These are phyloP conservation scores for Kalanchoe fedtschenkoi DNA, from an alignment of 164 flowering plant genomes.

Conservation along the genomic window DNA sequence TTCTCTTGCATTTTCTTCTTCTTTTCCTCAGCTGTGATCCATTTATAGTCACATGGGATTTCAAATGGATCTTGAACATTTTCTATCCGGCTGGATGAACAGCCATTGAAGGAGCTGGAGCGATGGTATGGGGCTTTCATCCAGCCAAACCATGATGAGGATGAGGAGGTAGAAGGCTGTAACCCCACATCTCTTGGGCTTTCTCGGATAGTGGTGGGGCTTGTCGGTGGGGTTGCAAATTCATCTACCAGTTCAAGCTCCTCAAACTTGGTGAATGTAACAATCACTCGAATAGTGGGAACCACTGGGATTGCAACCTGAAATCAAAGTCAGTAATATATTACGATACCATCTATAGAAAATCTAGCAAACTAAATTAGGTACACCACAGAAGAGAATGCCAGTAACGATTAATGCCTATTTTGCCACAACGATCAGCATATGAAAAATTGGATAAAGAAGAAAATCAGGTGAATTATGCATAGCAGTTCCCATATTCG, in stretches of 20 bases:
- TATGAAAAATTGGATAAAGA: too few species aligned
- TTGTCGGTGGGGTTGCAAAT: conserved; percentile 87
- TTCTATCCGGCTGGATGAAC: conserved; percentile 52
- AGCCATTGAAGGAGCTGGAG: conserved; percentile 32
- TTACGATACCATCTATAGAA: too few species aligned
- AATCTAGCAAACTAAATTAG: neutral
- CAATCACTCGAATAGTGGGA: conserved; percentile 85
- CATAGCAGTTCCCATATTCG: too few species aligned
- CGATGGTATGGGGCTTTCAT: conserved; percentile 45
- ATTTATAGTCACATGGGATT: conserved; percentile 71
- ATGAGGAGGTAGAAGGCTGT: conserved; percentile 41
- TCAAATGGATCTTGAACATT: conserved; percentile 69
- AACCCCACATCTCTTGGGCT: conserved; percentile 28
- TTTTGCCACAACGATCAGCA: too few species aligned
- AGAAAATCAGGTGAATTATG: too few species aligned
- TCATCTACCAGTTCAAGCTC: conserved; percentile 77
- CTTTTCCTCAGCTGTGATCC: conserved; percentile 79
- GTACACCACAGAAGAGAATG: neutral
- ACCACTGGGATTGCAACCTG: conserved; percentile 97
- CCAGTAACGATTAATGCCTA: neutral
- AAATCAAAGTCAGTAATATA: neutral
- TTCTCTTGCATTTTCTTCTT: conserved; percentile 81
- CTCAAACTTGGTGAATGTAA: conserved; percentile 89
- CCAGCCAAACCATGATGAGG: conserved; percentile 72
- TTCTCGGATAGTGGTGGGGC: conserved; percentile 38